These are phyloP conservation scores for Aquanectria penicillioides DNA, from an alignment of 2,329 filamentous ascomycete genomes.

Conservation along the genomic window DNA sequence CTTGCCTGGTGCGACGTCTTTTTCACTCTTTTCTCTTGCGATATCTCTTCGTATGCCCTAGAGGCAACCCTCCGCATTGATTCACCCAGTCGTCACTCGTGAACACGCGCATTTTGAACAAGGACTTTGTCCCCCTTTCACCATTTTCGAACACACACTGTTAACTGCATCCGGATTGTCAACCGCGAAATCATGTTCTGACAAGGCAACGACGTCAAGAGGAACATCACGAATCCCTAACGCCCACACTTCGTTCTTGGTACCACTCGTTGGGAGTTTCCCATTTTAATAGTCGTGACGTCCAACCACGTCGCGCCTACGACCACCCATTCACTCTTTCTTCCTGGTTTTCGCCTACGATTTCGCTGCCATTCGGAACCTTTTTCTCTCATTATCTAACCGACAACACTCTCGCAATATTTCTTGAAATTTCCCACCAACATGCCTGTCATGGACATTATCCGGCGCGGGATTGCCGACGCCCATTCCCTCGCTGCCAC, in stretches of 20 bases:
- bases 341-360: constrained; percentile 4
- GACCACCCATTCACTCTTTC: constrained; percentile 25
- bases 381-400: not conserved
- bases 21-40: not conserved
- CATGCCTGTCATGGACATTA: constrained; percentile 45
- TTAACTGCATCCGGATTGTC: not conserved
- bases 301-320: constrained; percentile 2
- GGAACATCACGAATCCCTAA: constrained; percentile 28
- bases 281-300: constrained; percentile 19
- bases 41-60: not conserved
- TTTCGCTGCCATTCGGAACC: not conserved
- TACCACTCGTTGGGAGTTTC: constrained; percentile 22
- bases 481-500: constrained; percentile 44
- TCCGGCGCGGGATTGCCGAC: constrained; percentile 45
- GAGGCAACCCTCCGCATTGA: constrained; percentile 2
- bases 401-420: constrained; percentile 7
- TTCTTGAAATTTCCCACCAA: constrained; percentile 24
- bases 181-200: constrained; percentile 34
- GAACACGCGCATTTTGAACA: constrained; percentile 1
- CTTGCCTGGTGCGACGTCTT: constrained; percentile 16
- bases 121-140: not conserved
- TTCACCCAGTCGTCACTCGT: constrained; percentile 4
- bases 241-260: constrained; percentile 16
- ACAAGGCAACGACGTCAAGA: constrained; percentile 33
- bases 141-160: constrained; percentile 1